phyloP scores from a whole-genome alignment of 176 grass and related monocot species.

The Lolium rigidum region DNA sequence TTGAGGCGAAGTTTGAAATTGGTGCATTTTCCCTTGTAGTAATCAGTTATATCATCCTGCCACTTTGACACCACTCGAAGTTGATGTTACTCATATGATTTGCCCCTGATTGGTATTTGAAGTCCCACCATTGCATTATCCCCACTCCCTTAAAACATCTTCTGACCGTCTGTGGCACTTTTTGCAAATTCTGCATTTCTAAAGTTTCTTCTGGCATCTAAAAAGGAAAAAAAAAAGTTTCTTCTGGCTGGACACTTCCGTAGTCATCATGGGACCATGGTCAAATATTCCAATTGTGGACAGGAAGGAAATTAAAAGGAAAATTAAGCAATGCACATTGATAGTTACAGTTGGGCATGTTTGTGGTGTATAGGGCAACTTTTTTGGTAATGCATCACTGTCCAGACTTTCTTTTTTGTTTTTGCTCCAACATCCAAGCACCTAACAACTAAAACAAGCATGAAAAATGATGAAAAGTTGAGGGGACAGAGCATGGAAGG shows the following conservation, averaged over 20 bases:
- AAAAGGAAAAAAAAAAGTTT: background rate
- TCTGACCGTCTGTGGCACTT: background rate
- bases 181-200: background rate
- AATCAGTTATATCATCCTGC: no score
- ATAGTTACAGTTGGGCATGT: conserved; percentile 11
- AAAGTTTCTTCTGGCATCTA: background rate
- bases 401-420: conserved; percentile 7
- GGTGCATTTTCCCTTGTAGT: no score
- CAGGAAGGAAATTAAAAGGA: background rate
- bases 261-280: background rate
- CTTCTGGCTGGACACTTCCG: background rate
- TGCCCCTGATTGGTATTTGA: conserved; percentile 21
- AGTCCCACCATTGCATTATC: background rate
- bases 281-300: background rate
- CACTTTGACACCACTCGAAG: no score
- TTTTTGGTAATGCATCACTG: conserved; percentile 49
- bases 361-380: background rate
- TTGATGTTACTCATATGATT: background rate
- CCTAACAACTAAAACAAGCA: conserved; percentile 30
- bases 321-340: background rate
- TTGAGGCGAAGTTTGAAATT: no score
- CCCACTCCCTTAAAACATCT: background rate
- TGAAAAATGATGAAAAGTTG: background rate
- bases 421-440: conserved; percentile 14
- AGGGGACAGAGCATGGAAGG: background rate